Evolutionary conservation across 352 stramenopile genomes (phyloP).

Genomic region (Phytophthora ramorum): DNA sequence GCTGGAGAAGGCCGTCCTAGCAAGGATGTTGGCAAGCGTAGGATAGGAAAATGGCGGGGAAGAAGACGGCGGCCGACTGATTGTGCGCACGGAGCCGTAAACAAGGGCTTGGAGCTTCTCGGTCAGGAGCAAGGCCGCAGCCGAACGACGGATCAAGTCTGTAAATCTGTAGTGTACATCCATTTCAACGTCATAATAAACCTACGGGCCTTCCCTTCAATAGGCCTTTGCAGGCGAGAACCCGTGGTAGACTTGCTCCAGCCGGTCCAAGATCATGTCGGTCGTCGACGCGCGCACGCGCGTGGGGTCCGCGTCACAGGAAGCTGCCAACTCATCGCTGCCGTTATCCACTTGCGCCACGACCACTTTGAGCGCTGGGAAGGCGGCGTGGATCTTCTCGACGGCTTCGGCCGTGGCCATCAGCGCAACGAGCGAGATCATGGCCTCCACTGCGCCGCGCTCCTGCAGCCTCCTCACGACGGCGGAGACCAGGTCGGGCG

Average conservation of each 20-base stretch:
- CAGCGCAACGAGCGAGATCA: conserved; percentile 54
- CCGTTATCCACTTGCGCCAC: conserved; percentile 41
- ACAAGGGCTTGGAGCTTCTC: too few relatives aligned
- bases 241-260: conserved; percentile 37
- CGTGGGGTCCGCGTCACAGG: conserved; percentile 7
- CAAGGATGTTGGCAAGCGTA: too few relatives aligned
- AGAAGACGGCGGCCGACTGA: too few relatives aligned
- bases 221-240: conserved; percentile 21
- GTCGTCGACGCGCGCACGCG: conserved; percentile 16
- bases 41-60: too few relatives aligned
- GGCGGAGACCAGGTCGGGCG: conserved; percentile 34
- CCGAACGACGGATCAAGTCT: too few relatives aligned
- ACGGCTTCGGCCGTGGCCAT: conserved; percentile 47
- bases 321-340: conserved; percentile 16
- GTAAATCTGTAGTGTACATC: conserved; percentile 24
- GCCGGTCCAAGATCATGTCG: conserved; percentile 40
- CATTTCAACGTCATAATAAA: conserved; percentile 23
- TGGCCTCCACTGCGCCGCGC: conserved; percentile 47
- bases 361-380: conserved; percentile 45
- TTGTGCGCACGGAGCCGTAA: too few relatives aligned
- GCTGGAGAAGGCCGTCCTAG: too few relatives aligned
- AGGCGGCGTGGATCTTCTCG: conserved; percentile 38
- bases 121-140: too few relatives aligned
- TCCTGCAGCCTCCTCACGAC: conserved; percentile 45
- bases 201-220: conserved; percentile 3